Percentiles rank a stretch among this genome's conserved stretches.
Conservation (phyloP, 2,329 filamentous ascomycete genomes). For the Hypoxylon sp. region DNA sequence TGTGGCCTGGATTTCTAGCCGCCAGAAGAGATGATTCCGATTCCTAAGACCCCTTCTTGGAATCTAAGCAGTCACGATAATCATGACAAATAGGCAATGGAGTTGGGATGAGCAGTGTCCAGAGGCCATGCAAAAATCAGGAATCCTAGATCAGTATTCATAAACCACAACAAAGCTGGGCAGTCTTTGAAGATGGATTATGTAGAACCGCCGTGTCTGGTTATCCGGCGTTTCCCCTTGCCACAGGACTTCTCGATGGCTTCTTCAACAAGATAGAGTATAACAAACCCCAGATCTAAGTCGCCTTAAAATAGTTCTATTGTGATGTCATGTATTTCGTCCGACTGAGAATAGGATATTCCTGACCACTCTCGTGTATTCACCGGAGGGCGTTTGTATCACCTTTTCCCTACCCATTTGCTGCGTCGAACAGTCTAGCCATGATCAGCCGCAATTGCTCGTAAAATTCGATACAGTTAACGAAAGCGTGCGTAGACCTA, state of each 20-base stretch:
- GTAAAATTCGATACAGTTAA: conserved; percentile 1
- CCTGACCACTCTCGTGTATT: not conserved
- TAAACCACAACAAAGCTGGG: too few relatives aligned
- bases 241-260: not conserved
- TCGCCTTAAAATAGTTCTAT: not conserved
- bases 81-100: not conserved
- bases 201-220: not conserved
- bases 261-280: not conserved
- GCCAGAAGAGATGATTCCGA: conserved; percentile 5
- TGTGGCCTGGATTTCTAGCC: conserved; percentile 13
- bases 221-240: not conserved
- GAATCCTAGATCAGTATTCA: not conserved
- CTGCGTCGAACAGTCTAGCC: not conserved
- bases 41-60: not conserved
- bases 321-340: not conserved
- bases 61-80: not conserved
- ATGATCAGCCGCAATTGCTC: conserved; percentile 1
- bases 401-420: not conserved
- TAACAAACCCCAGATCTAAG: not conserved
- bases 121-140: not conserved
- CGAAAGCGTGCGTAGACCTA: not conserved
- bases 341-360: not conserved
- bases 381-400: not conserved
- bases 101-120: not conserved
- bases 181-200: not conserved